A percentile compares a stretch with the other conserved stretches of the same genome.
Evolutionary conservation across 139 green algal species (phyloP).

Genomic region (Pycnococcus provasolii): DNA sequence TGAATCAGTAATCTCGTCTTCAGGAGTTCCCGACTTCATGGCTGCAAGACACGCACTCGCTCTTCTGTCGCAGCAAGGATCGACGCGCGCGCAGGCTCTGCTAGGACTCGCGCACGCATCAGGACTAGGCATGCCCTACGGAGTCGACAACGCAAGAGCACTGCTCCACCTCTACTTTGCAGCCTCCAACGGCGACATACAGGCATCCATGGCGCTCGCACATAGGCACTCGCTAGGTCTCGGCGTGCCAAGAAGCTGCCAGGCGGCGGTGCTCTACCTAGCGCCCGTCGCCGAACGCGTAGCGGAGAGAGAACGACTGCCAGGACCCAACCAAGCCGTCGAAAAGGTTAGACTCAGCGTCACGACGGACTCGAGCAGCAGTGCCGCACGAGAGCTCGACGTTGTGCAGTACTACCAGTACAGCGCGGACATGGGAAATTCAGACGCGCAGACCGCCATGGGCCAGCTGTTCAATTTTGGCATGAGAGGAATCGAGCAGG

Average conservation of each 20-base stretch:
- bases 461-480: conserved; percentile 59
- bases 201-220: conserved; percentile 58
- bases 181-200: conserved; percentile 48
- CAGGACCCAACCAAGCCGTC: conserved; percentile 16
- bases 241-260: conserved; percentile 67
- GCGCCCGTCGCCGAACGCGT: conserved; percentile 52
- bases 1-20: too few relatives aligned
- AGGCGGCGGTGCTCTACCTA: conserved; percentile 73
- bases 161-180: conserved; percentile 73
- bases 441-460: conserved; percentile 64
- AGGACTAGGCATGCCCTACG: conserved; percentile 36
- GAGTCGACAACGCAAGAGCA: conserved; percentile 29
- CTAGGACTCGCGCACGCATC: conserved; percentile 46
- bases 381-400: conserved; percentile 38
- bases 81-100: conserved; percentile 43
- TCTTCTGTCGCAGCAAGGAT: too few relatives aligned
- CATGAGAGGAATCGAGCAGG: conserved; percentile 48
- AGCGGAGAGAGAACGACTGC: not conserved
- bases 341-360: conserved; percentile 43
- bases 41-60: too few relatives aligned
- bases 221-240: conserved; percentile 52
- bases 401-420: conserved; percentile 71
- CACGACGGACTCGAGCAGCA: conserved; percentile 30
- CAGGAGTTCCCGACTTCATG: too few relatives aligned
- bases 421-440: conserved; percentile 75